Evolutionary conservation across 305 asterid species (phyloP).

Genomic region (Andrographis paniculata): DNA sequence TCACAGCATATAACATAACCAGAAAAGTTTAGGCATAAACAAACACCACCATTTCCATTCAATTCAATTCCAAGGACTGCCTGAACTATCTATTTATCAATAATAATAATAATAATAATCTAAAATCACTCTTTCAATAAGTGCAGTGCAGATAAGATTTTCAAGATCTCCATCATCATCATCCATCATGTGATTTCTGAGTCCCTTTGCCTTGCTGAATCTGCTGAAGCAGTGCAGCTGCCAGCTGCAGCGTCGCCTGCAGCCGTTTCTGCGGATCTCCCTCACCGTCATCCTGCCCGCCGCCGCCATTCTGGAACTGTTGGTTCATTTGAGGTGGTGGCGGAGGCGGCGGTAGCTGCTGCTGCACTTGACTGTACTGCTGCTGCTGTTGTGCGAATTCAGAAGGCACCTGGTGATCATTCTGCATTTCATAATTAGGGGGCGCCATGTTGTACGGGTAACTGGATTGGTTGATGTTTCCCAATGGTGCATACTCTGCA

Average conservation of each 20-base stretch:
- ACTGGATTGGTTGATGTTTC: slow-evolving; percentile 27
- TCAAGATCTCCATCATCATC: no score
- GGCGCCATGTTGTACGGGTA: slow-evolving; percentile 29
- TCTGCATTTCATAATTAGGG: slow-evolving; percentile 33
- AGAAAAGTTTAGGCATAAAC: no score
- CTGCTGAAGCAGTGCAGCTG: slow-evolving; percentile 92
- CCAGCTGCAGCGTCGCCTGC: slow-evolving; percentile 87
- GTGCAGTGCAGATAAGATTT: no score
- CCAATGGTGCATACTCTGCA: slow-evolving; percentile 40
- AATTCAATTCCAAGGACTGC: no score
- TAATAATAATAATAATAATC: no score
- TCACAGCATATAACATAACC: no score
- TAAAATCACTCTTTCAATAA: no score
- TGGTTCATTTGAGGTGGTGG: slow-evolving; percentile 29
- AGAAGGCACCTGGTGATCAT: slow-evolving; percentile 35
- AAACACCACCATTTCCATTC: no score
- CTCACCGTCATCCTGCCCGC: slow-evolving; percentile 38
- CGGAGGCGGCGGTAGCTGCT: slow-evolving; percentile 36
- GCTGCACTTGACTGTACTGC: slow-evolving; percentile 7
- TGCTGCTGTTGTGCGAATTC: slow-evolving; percentile 32
- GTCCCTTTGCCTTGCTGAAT: slow-evolving; percentile 79
- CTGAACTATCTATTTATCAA: no score
- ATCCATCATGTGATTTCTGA: slow-evolving; percentile 2
- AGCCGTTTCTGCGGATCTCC: slow-evolving; percentile 76
- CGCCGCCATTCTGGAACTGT: slow-evolving; percentile 31